Evolutionary conservation across 495 filamentous ascomycete genomes (phyloP).

Genomic region (Xylaria venustula): DNA sequence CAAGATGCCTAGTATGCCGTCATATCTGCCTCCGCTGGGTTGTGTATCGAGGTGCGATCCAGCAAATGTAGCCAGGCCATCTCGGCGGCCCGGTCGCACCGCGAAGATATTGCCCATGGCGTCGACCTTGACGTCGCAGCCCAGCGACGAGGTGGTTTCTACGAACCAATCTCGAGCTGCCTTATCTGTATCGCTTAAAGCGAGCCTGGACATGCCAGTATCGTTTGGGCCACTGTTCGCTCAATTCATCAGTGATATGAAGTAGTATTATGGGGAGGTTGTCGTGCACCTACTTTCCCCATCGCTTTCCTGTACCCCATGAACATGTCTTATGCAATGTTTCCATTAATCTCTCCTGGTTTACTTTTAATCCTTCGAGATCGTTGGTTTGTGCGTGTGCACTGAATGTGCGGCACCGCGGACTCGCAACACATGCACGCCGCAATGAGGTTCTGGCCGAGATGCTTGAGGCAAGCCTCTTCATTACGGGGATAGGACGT

Average conservation of each 20-base stretch:
- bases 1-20: constrained; percentile 73
- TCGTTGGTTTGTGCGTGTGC: neutral
- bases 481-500: neutral
- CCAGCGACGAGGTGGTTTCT: constrained; percentile 59
- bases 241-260: constrained; percentile 2
- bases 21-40: constrained; percentile 72
- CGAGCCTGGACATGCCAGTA: constrained; percentile 50
- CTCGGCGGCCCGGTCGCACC: constrained; percentile 53
- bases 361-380: constrained; percentile 18
- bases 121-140: constrained; percentile 53
- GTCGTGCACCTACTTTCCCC: constrained; percentile 28
- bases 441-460: neutral
- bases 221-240: constrained; percentile 22
- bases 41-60: constrained; percentile 79
- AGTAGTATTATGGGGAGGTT: neutral
- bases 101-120: constrained; percentile 72
- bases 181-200: constrained; percentile 70
- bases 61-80: constrained; percentile 52
- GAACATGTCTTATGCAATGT: constrained; percentile 24
- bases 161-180: constrained; percentile 75
- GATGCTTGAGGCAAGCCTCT: neutral
- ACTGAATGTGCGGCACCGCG: neutral
- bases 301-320: constrained; percentile 29
- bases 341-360: constrained; percentile 24
- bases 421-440: neutral